A percentile compares a stretch with the other conserved stretches of the same genome.
Evolutionary conservation across 495 filamentous ascomycete species (phyloP).

Genomic region (Neurospora sp.): DNA sequence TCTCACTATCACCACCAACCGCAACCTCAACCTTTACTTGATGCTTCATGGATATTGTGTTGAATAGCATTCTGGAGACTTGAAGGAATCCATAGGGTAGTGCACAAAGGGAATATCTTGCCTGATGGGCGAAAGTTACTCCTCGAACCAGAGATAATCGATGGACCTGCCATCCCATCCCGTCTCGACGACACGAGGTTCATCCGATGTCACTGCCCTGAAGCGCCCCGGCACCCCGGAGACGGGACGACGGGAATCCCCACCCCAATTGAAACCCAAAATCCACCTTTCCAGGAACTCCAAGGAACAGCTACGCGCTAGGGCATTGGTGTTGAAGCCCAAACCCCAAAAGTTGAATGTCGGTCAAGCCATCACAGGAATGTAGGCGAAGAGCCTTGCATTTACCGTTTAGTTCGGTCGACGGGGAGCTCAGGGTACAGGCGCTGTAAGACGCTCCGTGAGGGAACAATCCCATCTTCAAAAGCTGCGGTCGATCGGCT

Average conservation of each 20-base stretch:
- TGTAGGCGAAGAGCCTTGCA: neutral
- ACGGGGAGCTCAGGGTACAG: neutral
- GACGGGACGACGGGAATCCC: neutral
- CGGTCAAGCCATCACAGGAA: neutral
- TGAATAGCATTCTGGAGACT: neutral
- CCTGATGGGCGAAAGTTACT: neutral
- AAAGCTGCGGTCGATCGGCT: neutral
- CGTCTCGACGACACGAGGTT: neutral
- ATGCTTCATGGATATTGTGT: neutral
- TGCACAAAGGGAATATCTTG: too few relatives aligned
- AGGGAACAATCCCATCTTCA: neutral
- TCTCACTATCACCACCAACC: neutral
- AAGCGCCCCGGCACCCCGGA: neutral
- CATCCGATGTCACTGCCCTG: neutral
- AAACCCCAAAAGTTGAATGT: neutral
- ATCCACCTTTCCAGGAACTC: neutral
- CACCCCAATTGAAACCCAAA: neutral
- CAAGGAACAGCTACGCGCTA: neutral
- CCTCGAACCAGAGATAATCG: neutral
- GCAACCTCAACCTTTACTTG: neutral
- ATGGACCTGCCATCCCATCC: neutral
- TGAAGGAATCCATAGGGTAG: too few relatives aligned
- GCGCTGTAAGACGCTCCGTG: neutral
- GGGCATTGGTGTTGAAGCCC: neutral
- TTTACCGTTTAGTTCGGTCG: neutral